Evolutionary conservation across 1,284 basidiomycete species (phyloP).

Genomic region (Athelia sp.): DNA sequence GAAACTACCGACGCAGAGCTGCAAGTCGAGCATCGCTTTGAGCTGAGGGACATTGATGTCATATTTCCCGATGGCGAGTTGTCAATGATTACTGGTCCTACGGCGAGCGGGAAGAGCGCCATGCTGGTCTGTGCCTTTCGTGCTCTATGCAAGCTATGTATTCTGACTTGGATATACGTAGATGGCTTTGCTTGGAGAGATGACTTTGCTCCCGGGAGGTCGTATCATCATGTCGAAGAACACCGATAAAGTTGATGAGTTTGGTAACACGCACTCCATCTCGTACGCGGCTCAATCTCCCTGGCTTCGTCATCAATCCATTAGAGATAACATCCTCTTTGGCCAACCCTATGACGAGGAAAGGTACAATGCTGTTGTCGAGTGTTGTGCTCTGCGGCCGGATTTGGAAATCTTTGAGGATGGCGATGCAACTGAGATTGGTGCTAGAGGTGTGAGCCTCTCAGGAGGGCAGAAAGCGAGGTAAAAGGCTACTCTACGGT

Average conservation of each 20-base stretch:
- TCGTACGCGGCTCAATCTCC: conserved; percentile 56
- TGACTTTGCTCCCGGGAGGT: conserved; percentile 37
- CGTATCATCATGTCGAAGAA: conserved; percentile 43
- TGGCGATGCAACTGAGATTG: conserved; percentile 26
- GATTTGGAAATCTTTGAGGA: conserved; percentile 50
- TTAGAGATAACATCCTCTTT: conserved; percentile 44
- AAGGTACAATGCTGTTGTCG: conserved; percentile 39
- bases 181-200: conserved; percentile 41
- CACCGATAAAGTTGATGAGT: conserved; percentile 35
- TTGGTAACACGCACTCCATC: conserved; percentile 53
- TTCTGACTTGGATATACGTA: conserved; percentile 11
- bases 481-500: conserved; percentile 13
- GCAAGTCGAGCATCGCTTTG: conserved; percentile 46
- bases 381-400: conserved; percentile 57
- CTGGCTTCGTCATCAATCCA: conserved; percentile 39
- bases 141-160: background rate
- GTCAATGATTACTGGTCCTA: conserved; percentile 65
- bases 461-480: conserved; percentile 51
- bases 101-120: conserved; percentile 79
- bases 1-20: no score
- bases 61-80: conserved; percentile 67
- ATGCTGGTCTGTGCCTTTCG: conserved; percentile 42
- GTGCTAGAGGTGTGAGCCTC: conserved; percentile 39
- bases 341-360: conserved; percentile 34
- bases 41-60: conserved; percentile 60